Base-by-base conservation (phyloP, 2,329 filamentous ascomycete genomes). In the Aspergillus thermomutatus region DNA sequence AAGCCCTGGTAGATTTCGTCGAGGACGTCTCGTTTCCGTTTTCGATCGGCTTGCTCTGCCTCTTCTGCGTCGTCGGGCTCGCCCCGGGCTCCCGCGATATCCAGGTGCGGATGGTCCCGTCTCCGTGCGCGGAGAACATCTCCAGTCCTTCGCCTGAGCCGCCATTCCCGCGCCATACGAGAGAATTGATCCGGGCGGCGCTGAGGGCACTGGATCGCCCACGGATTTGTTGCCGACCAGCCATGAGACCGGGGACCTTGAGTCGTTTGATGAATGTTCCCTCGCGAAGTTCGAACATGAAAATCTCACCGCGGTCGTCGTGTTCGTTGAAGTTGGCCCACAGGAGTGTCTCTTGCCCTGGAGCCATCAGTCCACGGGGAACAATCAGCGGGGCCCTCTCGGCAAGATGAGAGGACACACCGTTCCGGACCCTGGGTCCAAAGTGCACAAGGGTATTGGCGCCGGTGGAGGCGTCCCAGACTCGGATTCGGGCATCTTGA, bases 361-460 rank as follows among this genome's bases (percentile, higher is more conserved):
- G 75, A 4, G 77, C 73, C 3, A 83, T 83, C 26, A 88, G 69
- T 7, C 82, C 78, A 0, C 78, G 79, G 0, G 92, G 91, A 0
- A 86, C 80, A 8, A 87, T 72, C 54, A 91, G 75, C 56, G 91
- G 84, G 48, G 79, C 80, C 21, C 84, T 77, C 57, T 82, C 86
- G 21, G 82, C 83, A 4, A 87, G 78, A 64, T 83, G 86, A 62
- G 77, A 82, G 53, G 60, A 82, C 50, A 61, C 79, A 73, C 62
- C 81, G 70, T 97, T 97, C 65, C 87, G 88, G 43, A 97, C 82
- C 27, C 87, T 82, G 0, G 92, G 90, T 0, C 92, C 92, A 69
- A 97, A 97, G 71, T 88, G 92, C 0, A 89, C 90, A 5, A 97
- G 83, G 0, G 90, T 95, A 72, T 97, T 97, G 19, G 88, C 88